Evolutionary conservation across 164 flowering plant species (phyloP).

Genomic region (Vitis riparia): DNA sequence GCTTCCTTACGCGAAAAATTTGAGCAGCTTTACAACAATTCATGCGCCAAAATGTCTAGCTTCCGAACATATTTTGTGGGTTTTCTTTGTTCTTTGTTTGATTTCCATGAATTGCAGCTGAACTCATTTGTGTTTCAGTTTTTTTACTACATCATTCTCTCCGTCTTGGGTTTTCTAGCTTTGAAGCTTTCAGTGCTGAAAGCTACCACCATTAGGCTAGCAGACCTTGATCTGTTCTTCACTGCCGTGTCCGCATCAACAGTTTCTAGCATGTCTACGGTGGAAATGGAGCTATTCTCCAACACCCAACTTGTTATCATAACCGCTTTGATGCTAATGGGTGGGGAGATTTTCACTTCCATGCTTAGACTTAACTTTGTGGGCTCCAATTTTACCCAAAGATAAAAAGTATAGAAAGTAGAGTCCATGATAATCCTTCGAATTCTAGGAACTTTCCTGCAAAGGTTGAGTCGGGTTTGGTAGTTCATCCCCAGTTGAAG

Average conservation of each 20-base stretch:
- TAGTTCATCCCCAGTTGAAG: not conserved
- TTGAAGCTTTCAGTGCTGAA: constrained; percentile 34
- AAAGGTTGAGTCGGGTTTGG: constrained; percentile 16
- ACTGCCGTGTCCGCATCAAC: constrained; percentile 79
- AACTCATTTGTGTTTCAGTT: constrained; percentile 46
- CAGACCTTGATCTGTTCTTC: constrained; percentile 58
- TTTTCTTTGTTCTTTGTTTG: not conserved
- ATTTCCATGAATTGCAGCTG: constrained; percentile 9
- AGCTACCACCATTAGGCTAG: constrained; percentile 16
- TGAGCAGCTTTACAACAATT: not conserved
- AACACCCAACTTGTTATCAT: constrained; percentile 60
- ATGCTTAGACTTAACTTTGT: constrained; percentile 38
- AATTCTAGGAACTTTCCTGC: not conserved
- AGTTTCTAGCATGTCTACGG: constrained; percentile 75
- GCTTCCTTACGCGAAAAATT: not conserved
- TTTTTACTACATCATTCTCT: constrained; percentile 40
- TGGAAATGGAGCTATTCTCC: constrained; percentile 89
- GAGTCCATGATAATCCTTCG: not conserved
- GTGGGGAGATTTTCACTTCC: constrained; percentile 80
- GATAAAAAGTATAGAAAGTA: not conserved
- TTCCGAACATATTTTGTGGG: not conserved
- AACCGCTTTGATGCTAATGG: constrained; percentile 63
- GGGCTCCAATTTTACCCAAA: constrained; percentile 16
- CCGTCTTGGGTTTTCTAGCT: constrained; percentile 43
- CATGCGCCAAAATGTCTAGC: constrained; percentile 2